phyloP scores from a whole-genome alignment of 345 rosid species.

The Eucalyptus leucophloia region DNA sequence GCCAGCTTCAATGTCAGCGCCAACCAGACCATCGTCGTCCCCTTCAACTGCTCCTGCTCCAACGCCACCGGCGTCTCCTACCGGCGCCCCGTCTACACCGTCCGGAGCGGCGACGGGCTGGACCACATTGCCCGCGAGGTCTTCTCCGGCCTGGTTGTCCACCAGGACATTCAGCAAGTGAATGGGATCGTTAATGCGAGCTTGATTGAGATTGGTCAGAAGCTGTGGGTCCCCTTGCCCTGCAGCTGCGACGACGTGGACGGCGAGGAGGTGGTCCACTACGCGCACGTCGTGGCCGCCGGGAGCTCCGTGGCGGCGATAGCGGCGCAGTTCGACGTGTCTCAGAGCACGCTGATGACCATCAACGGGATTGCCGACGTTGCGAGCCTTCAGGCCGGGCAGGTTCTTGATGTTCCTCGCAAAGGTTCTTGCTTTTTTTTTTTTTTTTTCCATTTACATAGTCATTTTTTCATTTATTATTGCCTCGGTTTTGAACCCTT shows the following conservation, averaged over 20 bases:
- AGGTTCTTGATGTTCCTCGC: slow-evolving; percentile 38
- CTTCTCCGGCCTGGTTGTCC: slow-evolving; percentile 5
- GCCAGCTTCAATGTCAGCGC: slow-evolving; percentile 2
- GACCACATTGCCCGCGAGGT: slow-evolving; percentile 12
- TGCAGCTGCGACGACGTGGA: slow-evolving; percentile 45
- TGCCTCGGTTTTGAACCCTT: neutral
- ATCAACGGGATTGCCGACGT: slow-evolving; percentile 26
- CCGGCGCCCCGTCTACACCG: slow-evolving; percentile 26
- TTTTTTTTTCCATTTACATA: neutral
- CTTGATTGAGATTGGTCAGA: slow-evolving; percentile 11
- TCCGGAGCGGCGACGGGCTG: slow-evolving; percentile 17
- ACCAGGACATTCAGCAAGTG: slow-evolving; percentile 3
- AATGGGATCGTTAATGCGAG: slow-evolving; percentile 3
- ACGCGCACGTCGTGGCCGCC: slow-evolving; percentile 27
- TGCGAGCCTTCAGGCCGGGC: slow-evolving; percentile 8
- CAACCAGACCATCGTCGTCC: neutral
- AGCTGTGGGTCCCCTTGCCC: slow-evolving; percentile 38
- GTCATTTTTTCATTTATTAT: neutral
- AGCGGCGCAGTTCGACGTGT: slow-evolving; percentile 26
- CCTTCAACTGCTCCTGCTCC: slow-evolving; percentile 43
- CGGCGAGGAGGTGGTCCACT: slow-evolving; percentile 35
- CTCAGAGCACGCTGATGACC: slow-evolving; percentile 3
- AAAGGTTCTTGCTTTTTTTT: slow-evolving; percentile 14
- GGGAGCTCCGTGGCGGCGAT: slow-evolving; percentile 27
- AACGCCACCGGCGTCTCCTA: slow-evolving; percentile 37